Evolutionary conservation across 306 rosid genomes (phyloP).

Genomic region (apple (Malus domestica)): ASM211411v1 NC_041796.1:27536501-27537000

Average conservation of each 20-base stretch:
- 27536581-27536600: slow-evolving; percentile 62
- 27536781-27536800: not conserved
- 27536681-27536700: not conserved
- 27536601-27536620: slow-evolving; percentile 67
- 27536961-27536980: slow-evolving; percentile 64
- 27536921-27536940: slow-evolving; percentile 52
- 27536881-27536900: slow-evolving; percentile 38
- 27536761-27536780: not conserved
- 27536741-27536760: not conserved
- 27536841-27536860: not conserved
- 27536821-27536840: not conserved
- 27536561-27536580: slow-evolving; percentile 62
- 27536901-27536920: slow-evolving; percentile 88
- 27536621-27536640: slow-evolving; percentile 60
- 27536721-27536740: not conserved
- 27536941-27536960: slow-evolving; percentile 49
- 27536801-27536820: not conserved
- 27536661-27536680: slow-evolving; percentile 2
- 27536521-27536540: slow-evolving; percentile 87
- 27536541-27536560: slow-evolving; percentile 67
- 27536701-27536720: not conserved
- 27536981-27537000: slow-evolving; percentile 53
- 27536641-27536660: slow-evolving; percentile 47
- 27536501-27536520: slow-evolving; percentile 75
- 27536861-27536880: slow-evolving; percentile 8